A percentile compares a stretch with the other conserved stretches of the same genome.
Conservation (phyloP, 2,329 filamentous ascomycete species). For the Hypoxylon sp. region DNA sequence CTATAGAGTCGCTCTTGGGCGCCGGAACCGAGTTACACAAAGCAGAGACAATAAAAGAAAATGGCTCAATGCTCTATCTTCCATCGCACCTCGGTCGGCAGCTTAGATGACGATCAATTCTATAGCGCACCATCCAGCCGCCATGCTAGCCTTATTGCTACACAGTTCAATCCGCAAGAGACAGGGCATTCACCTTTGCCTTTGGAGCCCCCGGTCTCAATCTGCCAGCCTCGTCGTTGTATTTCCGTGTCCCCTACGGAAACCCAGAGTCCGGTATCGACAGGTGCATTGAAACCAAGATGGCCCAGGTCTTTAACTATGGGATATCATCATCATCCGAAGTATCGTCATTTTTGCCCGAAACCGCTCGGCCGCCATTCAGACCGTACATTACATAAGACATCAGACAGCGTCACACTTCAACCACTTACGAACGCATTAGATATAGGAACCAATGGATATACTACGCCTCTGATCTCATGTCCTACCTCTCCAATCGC, state of each 20-base stretch:
- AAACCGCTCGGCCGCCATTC: constrained; percentile 31
- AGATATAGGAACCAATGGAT: constrained; percentile 3
- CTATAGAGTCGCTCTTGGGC: constrained; percentile 15
- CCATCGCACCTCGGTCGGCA: constrained; percentile 30
- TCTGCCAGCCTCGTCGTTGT: constrained; percentile 13
- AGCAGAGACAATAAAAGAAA: constrained; percentile 13
- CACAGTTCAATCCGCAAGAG: constrained; percentile 31
- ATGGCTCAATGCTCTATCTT: constrained; percentile 30
- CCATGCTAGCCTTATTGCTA: constrained; percentile 40
- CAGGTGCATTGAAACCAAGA: constrained; percentile 12
- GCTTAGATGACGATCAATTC: constrained; percentile 49
- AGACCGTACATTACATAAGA: constrained; percentile 24
- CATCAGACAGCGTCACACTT: constrained; percentile 33
- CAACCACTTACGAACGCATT: constrained; percentile 20
- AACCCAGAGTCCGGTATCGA: constrained; percentile 4
- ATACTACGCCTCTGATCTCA: constrained; percentile 17
- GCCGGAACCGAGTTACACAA: constrained; percentile 4
- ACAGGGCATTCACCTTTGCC: constrained; percentile 11
- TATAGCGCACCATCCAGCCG: constrained; percentile 49
- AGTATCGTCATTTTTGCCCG: constrained; percentile 36
- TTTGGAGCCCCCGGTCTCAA: constrained; percentile 39
- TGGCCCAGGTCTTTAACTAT: constrained; percentile 26
- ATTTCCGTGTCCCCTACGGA: constrained; percentile 17
- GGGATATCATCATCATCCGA: constrained; percentile 22
- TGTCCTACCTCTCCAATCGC: constrained; percentile 33